Base-by-base conservation (phyloP, 148 eudicot genomes). In the Linanthus parryae region DNA sequence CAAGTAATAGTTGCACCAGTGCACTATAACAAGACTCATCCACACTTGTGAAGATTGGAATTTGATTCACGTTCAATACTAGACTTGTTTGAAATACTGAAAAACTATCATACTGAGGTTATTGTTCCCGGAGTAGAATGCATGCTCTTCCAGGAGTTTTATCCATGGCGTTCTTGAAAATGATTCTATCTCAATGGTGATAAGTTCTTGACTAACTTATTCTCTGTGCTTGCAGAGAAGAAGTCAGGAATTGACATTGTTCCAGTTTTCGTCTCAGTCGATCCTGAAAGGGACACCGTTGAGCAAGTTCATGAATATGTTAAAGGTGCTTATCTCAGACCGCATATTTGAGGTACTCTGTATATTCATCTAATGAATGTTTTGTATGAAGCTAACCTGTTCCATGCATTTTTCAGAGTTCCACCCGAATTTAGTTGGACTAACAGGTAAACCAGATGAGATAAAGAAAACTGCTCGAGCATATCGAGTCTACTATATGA, bases 241-340 rank as follows among this genome's bases (percentile, higher is more conserved):
- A 81, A 79, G 28, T 65, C 94, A 35, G 79, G 89, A 17, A 54
- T 86, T 33, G 84, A 91, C 56, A 79, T 91, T 7, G 76, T 83
- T 52, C 95, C 98, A 5, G 74, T 91, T 42, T 91, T 91, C 61
- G 75, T 91, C 58, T 86, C 98, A 38, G 98, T 91, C 67, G 98
- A 91, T 74, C 98, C 98, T 23, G 98, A 91, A 67, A 81, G 98
- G 69, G 98, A 91, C 64, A 86, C 76, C 18, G 94, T 91, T 62
- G 95, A 91, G 75, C 98, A 91, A 81, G 98, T 91, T 53, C 65
- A 66, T 29, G 95, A 86, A 57, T 91, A 91, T 57, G 84, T 91
- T 29, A 71, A 81, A 81, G 98, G 98, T 80, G 40, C 58, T 24
- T 57, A 19, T 48, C 1, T 39, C 16, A 25, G 19, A 30, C 29